A percentile compares a stretch with the other conserved stretches of the same genome.
These are phyloP conservation scores for Diaporthe destruens DNA, from an alignment of 2,329 filamentous ascomycete genomes.

Conservation along the genomic window DNA sequence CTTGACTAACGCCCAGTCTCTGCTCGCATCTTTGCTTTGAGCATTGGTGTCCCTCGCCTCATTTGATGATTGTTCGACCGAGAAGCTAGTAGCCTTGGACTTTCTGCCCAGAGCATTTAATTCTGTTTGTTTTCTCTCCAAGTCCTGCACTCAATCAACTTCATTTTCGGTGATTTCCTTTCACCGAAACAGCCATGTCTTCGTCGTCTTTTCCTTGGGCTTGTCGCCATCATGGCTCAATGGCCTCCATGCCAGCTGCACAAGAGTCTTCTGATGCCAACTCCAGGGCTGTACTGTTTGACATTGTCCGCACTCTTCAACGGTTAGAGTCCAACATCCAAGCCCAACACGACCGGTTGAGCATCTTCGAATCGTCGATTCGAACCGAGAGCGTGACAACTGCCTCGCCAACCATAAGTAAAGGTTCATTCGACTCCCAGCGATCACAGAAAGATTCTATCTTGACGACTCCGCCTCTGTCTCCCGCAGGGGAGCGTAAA, in stretches of 20 bases:
- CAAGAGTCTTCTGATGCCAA: slow-evolving; percentile 5
- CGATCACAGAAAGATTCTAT: slow-evolving; percentile 5
- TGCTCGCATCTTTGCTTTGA: slow-evolving; percentile 11
- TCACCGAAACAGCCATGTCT: slow-evolving; percentile 14
- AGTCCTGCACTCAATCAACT: slow-evolving; percentile 7
- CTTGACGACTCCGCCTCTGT: not conserved
- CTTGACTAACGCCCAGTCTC: slow-evolving; percentile 14
- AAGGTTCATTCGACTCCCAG: slow-evolving; percentile 14
- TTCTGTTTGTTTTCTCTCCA: slow-evolving; percentile 8
- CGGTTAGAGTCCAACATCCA: slow-evolving; percentile 15
- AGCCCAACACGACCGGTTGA: slow-evolving; percentile 15
- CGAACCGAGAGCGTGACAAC: slow-evolving; percentile 15
- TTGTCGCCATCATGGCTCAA: not conserved
- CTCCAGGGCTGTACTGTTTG: slow-evolving; percentile 13
- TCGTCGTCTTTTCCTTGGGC: not conserved
- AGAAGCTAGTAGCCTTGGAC: slow-evolving; percentile 4
- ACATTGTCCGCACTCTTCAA: slow-evolving; percentile 16
- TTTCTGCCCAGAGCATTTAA: slow-evolving; percentile 16
- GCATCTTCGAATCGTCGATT: slow-evolving; percentile 11
- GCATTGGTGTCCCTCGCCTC: slow-evolving; percentile 10
- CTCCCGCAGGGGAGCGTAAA: not conserved
- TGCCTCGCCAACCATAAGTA: not conserved
- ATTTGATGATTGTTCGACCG: slow-evolving; percentile 10
- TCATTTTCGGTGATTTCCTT: not conserved
- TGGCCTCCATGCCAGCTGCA: slow-evolving; percentile 9